A percentile compares a stretch with the other conserved stretches of the same genome.
These are phyloP conservation scores for Ustilago trichophora DNA, from an alignment of 1,284 basidiomycete genomes.

Conservation along the genomic window DNA sequence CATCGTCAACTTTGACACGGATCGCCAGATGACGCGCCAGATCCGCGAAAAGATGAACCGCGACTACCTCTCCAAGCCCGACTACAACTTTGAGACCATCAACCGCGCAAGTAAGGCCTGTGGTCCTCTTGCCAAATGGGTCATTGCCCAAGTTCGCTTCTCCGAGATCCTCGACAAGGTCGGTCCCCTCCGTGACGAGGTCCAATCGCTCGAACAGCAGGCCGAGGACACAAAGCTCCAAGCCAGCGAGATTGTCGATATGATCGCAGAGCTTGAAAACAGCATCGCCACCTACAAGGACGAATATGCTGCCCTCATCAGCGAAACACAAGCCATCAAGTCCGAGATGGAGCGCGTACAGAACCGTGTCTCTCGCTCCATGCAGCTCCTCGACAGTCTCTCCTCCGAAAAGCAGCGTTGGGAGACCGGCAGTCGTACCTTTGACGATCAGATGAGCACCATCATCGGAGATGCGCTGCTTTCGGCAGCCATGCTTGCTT, in stretches of 20 bases:
- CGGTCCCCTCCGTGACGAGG: slow-evolving; percentile 94
- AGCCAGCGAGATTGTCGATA: slow-evolving; percentile 85
- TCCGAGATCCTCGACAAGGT: slow-evolving; percentile 98
- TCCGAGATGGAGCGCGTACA: slow-evolving; percentile 97
- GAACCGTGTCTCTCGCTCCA: slow-evolving; percentile 93
- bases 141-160: slow-evolving; percentile 93
- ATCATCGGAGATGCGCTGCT: slow-evolving; percentile 96
- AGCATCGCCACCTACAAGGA: slow-evolving; percentile 96
- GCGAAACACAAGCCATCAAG: slow-evolving; percentile 96
- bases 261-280: slow-evolving; percentile 90
- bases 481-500: slow-evolving; percentile 95
- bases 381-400: slow-evolving; percentile 91
- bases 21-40: slow-evolving; percentile 84
- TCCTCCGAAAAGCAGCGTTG: slow-evolving; percentile 94
- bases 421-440: slow-evolving; percentile 93
- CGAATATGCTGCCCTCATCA: slow-evolving; percentile 95
- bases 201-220: slow-evolving; percentile 88
- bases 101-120: slow-evolving; percentile 96
- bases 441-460: slow-evolving; percentile 98
- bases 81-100: slow-evolving; percentile 94
- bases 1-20: slow-evolving; percentile 97
- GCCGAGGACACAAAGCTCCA: slow-evolving; percentile 93
- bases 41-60: slow-evolving; percentile 91
- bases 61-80: slow-evolving; percentile 89
- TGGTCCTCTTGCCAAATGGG: slow-evolving; percentile 98